Conservation (phyloP, 1,139 yeast species). For the Geotrichum phurueaensis region DNA sequence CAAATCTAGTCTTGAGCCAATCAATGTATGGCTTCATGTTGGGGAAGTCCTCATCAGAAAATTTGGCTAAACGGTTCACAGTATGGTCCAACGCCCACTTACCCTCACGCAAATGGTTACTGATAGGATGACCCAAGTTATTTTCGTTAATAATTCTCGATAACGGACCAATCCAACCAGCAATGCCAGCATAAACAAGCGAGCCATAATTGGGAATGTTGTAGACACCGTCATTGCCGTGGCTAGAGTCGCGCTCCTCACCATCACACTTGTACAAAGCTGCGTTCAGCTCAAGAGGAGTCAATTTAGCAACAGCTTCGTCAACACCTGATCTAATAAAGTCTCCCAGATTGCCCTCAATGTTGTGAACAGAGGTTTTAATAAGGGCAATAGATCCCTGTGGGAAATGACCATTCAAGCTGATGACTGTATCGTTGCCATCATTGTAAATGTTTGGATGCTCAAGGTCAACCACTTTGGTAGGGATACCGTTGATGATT, state of each 20-base stretch:
- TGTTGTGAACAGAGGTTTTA: constrained; percentile 53
- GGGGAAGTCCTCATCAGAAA: constrained; percentile 39
- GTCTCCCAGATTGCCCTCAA: constrained; percentile 57
- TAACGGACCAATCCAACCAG: constrained; percentile 82
- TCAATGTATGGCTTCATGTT: constrained; percentile 49
- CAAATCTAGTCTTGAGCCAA: constrained; percentile 67
- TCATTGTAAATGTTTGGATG: constrained; percentile 46
- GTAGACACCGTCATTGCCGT: constrained; percentile 67
- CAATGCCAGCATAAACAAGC: constrained; percentile 84
- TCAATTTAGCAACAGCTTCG: constrained; percentile 57
- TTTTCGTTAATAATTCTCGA: constrained; percentile 59
- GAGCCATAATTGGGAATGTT: constrained; percentile 65
- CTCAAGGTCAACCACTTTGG: constrained; percentile 49
- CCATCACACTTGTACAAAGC: constrained; percentile 72
- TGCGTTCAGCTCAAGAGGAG: constrained; percentile 66
- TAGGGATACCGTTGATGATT: constrained; percentile 55
- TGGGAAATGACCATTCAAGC: constrained; percentile 57
- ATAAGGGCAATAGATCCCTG: constrained; percentile 89
- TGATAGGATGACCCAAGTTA: constrained; percentile 75
- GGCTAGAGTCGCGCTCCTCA: constrained; percentile 83
- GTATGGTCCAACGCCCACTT: constrained; percentile 85
- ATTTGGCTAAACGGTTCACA: constrained; percentile 56
- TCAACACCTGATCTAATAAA: constrained; percentile 67
- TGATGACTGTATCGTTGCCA: constrained; percentile 45
- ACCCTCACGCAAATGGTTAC: constrained; percentile 76